phyloP scores from a whole-genome alignment of 306 rosid genomes.

The Vicia faba region DNA sequence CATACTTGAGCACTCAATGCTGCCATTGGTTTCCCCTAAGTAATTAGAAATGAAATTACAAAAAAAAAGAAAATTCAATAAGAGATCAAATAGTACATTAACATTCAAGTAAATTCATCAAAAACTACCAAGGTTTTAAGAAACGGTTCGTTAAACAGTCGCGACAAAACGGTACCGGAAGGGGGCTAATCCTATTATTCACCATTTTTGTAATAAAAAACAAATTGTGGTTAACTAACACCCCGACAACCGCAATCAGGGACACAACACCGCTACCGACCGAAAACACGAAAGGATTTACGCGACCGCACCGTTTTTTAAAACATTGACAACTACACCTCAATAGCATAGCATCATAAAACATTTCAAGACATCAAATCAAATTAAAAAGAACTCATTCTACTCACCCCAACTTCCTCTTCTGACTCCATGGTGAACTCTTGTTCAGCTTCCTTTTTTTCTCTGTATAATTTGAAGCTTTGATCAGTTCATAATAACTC shows the following conservation, averaged over 20 bases:
- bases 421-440: constrained; percentile 68
- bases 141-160: no score
- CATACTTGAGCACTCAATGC: constrained; percentile 67
- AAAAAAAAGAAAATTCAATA: constrained; percentile 10
- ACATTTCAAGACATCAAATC: constrained; percentile 22
- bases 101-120: background rate
- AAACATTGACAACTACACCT: background rate
- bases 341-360: constrained; percentile 1
- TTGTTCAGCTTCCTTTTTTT: constrained; percentile 19
- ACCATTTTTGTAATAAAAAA: no score
- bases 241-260: no score
- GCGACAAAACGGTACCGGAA: no score
- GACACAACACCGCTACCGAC: no score
- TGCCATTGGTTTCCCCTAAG: constrained; percentile 63
- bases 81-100: background rate
- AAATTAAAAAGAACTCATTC: background rate
- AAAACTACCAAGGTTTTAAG: background rate
- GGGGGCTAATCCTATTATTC: no score
- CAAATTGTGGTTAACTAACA: no score
- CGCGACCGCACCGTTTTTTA: no score
- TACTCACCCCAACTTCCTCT: constrained; percentile 77
- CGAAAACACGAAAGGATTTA: no score
- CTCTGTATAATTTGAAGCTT: constrained; percentile 31
- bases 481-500: constrained; percentile 27
- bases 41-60: background rate